Base-by-base conservation (phyloP, 2,329 filamentous ascomycete genomes). In the Exophiala aquamarina region DNA sequence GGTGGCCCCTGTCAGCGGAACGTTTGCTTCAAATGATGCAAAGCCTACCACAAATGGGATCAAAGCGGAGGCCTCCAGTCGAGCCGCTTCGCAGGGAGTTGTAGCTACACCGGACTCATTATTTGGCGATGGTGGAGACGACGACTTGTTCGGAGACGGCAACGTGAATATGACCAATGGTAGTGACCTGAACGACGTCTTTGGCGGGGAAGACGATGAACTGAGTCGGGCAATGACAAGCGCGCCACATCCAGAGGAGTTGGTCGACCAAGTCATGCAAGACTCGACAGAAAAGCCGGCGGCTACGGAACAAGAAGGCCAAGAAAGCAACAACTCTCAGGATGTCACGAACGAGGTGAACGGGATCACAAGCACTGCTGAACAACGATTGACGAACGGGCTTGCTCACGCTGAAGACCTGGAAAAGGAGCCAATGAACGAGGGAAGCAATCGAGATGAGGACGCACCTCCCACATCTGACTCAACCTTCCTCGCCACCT, bases 101-200 rank as follows among this genome's bases (percentile, higher is more conserved):
- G 73, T 83, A 59, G 74, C 83, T 29, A 89, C 85, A 1, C 81
- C 83, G 9, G 87, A 92, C 52, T 95, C 89, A 38, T 73, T 96
- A 0, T 96, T 96, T 61, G 87, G 82, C 9, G 89, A 89, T 57
- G 82, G 83, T 15, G 70, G 70, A 15, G 82, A 79, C 0, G 89
- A 90, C 37, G 95, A 90, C 2, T 74, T 98, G 1, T 98, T 97
- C 64, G 93, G 92, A 2, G 90, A 94, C 57, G 85, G 79, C 44
- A 83, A 86, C 65, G 84, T 68, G 63, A 73, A 66, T 36, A 67
- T 64, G 10, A 67, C 68, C 29, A 68, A 70, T 17, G 72, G 70
- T 40, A 76, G 66, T 55, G 75, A 67, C 54, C 77, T 67, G 63
- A 72, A 78, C 18, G 83, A 81, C 35, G 70, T 67, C 3, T 94